Conservation (phyloP, 2,329 filamentous ascomycete genomes). For the Trichoderma endophyticum region DNA sequence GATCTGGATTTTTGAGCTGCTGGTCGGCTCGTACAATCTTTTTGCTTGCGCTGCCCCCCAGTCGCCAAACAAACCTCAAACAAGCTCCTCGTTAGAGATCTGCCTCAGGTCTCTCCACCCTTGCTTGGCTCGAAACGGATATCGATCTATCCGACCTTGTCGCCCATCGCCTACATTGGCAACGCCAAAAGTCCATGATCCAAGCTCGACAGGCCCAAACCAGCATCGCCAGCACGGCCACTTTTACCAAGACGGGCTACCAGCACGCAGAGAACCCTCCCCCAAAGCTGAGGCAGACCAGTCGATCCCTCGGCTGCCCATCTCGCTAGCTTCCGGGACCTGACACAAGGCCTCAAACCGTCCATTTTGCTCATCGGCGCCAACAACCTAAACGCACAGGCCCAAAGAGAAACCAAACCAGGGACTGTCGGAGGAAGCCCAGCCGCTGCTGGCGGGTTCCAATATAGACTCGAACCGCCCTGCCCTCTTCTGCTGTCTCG, state of each 20-base stretch:
- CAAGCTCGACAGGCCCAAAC: not conserved
- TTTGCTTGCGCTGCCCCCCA: not conserved
- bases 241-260: constrained; percentile 6
- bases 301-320: not conserved
- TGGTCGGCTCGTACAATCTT: not conserved
- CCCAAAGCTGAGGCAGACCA: not conserved
- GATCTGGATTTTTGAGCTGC: not conserved
- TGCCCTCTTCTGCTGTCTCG: not conserved
- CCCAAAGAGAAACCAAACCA: not conserved
- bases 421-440: not conserved
- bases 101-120: constrained; percentile 16
- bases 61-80: constrained; percentile 13
- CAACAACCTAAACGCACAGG: not conserved
- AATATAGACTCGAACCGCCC: constrained; percentile 16
- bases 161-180: not conserved
- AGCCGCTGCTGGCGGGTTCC: constrained; percentile 17
- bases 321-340: constrained; percentile 19
- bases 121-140: constrained; percentile 2
- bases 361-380: constrained; percentile 18
- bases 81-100: constrained; percentile 7
- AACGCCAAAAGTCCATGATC: not conserved
- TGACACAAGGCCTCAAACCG: constrained; percentile 22
- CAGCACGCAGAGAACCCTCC: not conserved
- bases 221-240: not conserved
- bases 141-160: constrained; percentile 15